A percentile compares a stretch with the other conserved stretches of the same genome.
Conservation (phyloP, 2,329 filamentous ascomycete species). For the Ophiosphaerella korrae region DNA sequence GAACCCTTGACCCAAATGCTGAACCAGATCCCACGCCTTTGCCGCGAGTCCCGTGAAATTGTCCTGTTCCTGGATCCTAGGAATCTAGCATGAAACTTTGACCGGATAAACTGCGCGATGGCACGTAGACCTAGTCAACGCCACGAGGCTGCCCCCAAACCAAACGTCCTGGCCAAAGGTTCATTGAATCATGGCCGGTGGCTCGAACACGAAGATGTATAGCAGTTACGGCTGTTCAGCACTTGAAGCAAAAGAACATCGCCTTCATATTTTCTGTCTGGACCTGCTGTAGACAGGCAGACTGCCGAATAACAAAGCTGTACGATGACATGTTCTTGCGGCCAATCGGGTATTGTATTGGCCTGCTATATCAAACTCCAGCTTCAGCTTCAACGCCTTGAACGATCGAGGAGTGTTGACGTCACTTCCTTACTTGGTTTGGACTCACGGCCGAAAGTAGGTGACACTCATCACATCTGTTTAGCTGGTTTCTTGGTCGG, state of each 20-base stretch:
- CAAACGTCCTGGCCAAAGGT: constrained; percentile 12
- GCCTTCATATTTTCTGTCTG: too few relatives aligned
- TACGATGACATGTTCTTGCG: constrained; percentile 3
- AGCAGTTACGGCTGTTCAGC: too few relatives aligned
- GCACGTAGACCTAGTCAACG: constrained; percentile 28
- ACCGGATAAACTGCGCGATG: constrained; percentile 25
- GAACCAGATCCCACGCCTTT: constrained; percentile 11
- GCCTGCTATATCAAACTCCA: constrained; percentile 4
- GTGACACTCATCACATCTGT: neutral
- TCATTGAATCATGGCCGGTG: constrained; percentile 5
- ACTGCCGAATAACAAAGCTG: too few relatives aligned
- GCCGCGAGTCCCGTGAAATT: constrained; percentile 19
- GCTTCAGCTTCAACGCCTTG: constrained; percentile 11
- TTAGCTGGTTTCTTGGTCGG: neutral
- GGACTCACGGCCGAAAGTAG: constrained; percentile 6
- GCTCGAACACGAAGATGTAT: neutral
- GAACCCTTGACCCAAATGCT: constrained; percentile 7
- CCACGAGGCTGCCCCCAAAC: constrained; percentile 13
- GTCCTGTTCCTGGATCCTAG: constrained; percentile 13
- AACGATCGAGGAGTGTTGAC: neutral
- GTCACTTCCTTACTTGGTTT: constrained; percentile 7
- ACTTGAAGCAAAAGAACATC: too few relatives aligned
- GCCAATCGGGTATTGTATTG: constrained; percentile 14
- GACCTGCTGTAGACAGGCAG: too few relatives aligned
- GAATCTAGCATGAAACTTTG: constrained; percentile 6